Evolutionary conservation across 140 eudicot species (phyloP), one percentile per base, ranked within the genome.

Genomic region (Flaveria floridana): DNA sequence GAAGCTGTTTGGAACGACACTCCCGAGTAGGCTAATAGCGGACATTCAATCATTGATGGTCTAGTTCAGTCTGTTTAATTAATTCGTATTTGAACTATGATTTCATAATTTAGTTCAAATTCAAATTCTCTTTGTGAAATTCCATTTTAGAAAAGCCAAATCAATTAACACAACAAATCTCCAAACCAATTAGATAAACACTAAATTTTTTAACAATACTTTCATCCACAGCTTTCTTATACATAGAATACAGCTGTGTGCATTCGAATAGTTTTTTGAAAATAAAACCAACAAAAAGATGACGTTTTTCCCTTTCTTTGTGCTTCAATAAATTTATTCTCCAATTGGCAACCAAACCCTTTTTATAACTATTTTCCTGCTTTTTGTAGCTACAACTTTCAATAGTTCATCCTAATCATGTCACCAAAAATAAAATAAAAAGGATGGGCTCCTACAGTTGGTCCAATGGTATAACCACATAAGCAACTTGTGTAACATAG

Each of bases 381-480:
- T 18, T 62, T 62, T 25, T 62, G 15, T 2, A 9, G 28, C 50
- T 70, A 2, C 77, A 37, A 41, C n/a, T 16, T n/a, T 70, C 37
- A 78, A 37, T 11, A 52, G 44, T 48, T 34, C 50, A 44, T 47
- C 58, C 58, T 25, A 63, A 48, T 63, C 37, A 74, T 62, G 20
- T 7, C 44, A 73, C n/a, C 13, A 34, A 11, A 64, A 58, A 23
- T 21, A 47, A 15, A 9, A 3, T n/a, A 42, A 56, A 44, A 57
- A 0, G 18, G 1, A 48, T 59, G 72, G 82, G 77, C 47, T 78
- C 73, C 53, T 56, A 68, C 2, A 42, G 81, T 56, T 42, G 79
- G 75, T 56, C 61, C 80, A 74, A 80, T 80, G 56, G 72, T 63
- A 67, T 12, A 23, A 68, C 39, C 50, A 15, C 56, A 68, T 11